Evolutionary conservation across 208 protist genomes (phyloP), one percentile per base, ranked within the genome.

Genomic region (Crithidia expoeki): DNA sequence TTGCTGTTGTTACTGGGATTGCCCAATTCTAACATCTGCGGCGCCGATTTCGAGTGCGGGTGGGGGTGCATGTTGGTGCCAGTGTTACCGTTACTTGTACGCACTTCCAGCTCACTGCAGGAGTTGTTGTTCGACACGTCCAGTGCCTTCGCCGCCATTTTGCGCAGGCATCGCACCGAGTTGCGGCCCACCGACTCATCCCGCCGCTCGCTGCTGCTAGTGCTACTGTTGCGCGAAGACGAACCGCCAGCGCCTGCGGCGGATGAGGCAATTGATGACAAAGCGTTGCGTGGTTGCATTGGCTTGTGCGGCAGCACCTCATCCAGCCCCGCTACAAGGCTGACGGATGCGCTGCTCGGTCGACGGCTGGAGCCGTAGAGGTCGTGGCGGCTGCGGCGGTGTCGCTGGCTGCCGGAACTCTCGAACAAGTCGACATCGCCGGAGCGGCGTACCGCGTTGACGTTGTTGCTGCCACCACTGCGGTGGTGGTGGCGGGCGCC

Each of bases 221-320:
- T 40, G 50, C 70, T 76, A 55, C 64, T 69, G 64, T 72, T 57
- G n/a, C 64, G 72, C 30, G 64, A 72, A 27, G 57, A 72, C 42
- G 72, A 32, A 4, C 42, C 42, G n/a, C 42, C 42, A 17, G 57
- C 72, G 0, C 19, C 19, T 2, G 7, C 21, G 9, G 44, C 34
- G 14, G 63, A 72, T 6, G 38, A 66, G 33, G 23, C 30, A 0
- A 28, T 50, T 0, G 72, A 76, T 4, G 63, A 46, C 17, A 63
- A 76, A 25, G 23, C 36, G 56, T 60, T 64, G 63, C 56, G 71
- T 12, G 27, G 23, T 32, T 46, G 63, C 63, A 68, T 56, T 2
- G 52, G 28, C 3, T 30, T 38, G 30, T 47, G 64, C 3, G 52
- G 62, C 23, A 62, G 32, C 25, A 69, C 53, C 16, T 76, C 62